Base-by-base conservation (phyloP, 176 grass and related monocot species). In the Oryza glumipatula region DNA sequence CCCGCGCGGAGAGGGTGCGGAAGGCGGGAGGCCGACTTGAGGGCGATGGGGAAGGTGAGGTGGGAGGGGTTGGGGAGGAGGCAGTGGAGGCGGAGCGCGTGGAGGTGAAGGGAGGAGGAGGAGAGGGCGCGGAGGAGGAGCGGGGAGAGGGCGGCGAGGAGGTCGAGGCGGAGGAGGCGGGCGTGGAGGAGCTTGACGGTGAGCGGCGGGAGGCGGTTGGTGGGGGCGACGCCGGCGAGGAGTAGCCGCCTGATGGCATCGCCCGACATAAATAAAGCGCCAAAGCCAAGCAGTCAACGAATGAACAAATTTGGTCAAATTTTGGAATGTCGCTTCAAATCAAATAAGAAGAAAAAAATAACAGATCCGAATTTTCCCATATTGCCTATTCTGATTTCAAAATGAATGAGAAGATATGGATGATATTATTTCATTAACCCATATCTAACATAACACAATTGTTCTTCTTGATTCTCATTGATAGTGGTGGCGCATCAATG, bases 21-120 rank as follows among this genome's bases (percentile, higher is more conserved):
- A 15, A 94, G 88, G 30, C 93, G 90, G 23, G 93, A 86, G 54
- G 87, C 88, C 46, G 90, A 51, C 76, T 92, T 94, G 87, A 94
- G 41, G 41, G 86, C 90, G 21, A 86, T 46, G 17, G 90, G 87
- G 11, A 92, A 85, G 68, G 89, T 94, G 78, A 92, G 84, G 82
- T 88, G 86, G 61, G 78, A 83, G 2, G 76, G 87, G 36, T n/a
- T 5, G 14, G 77, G 63, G 8, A 72, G 79, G 82, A 87, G 65
- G 58, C 48, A 33, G 76, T 88, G 88, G 32, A 85, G 14, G 65
- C 61, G 84, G 73, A 89, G 64, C 22, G 84, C 87, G 41, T 91
- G 80, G 70, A 81, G 73, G 84, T 89, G 82, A 5, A 82, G 69
- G 9, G 80, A 54, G 15, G 58, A 56, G 54, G 85, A 84, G 32